A percentile compares a stretch with the other conserved stretches of the same genome.
phyloP scores from a whole-genome alignment of 352 stramenopile genomes.

The Globisporangium viniferum region DNA sequence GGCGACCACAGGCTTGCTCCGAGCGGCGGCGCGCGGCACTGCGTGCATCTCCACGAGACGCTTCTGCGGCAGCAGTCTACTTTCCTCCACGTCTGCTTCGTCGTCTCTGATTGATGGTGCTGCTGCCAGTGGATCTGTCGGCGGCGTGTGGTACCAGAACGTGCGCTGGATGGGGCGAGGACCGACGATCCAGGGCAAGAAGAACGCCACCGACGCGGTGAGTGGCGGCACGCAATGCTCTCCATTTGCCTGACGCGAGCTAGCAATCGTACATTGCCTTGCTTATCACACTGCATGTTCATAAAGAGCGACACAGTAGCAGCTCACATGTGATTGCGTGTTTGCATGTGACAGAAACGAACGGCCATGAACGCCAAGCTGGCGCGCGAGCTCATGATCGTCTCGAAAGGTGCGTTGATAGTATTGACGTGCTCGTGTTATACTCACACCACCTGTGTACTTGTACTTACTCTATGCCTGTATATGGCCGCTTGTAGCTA shows the following conservation, averaged over 20 bases:
- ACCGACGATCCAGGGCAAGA: conserved; percentile 77
- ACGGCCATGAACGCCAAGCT: conserved; percentile 77
- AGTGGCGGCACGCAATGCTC: background rate
- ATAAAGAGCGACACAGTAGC: too few relatives aligned
- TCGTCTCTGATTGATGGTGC: background rate
- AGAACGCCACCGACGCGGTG: conserved; percentile 78
- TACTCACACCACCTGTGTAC: too few relatives aligned
- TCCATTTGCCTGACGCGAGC: background rate
- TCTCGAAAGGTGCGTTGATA: conserved; percentile 54
- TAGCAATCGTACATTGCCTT: background rate
- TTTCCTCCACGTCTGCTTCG: background rate
- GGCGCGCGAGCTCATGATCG: conserved; percentile 64
- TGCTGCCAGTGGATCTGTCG: background rate
- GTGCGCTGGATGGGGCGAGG: conserved; percentile 76
- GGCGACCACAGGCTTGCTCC: background rate
- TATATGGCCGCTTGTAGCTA: conserved; percentile 21
- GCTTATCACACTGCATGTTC: too few relatives aligned
- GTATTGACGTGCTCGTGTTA: too few relatives aligned
- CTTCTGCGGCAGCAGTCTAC: background rate
- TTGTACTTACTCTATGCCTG: background rate
- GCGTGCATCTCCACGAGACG: background rate
- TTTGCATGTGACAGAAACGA: conserved; percentile 43
- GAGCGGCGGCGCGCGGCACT: background rate
- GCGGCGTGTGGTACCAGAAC: conserved; percentile 33
- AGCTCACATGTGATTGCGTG: background rate